Evolutionary conservation across 2,329 filamentous ascomycete species (phyloP).

Genomic region (Mycosphaerelloides madeirae): DNA sequence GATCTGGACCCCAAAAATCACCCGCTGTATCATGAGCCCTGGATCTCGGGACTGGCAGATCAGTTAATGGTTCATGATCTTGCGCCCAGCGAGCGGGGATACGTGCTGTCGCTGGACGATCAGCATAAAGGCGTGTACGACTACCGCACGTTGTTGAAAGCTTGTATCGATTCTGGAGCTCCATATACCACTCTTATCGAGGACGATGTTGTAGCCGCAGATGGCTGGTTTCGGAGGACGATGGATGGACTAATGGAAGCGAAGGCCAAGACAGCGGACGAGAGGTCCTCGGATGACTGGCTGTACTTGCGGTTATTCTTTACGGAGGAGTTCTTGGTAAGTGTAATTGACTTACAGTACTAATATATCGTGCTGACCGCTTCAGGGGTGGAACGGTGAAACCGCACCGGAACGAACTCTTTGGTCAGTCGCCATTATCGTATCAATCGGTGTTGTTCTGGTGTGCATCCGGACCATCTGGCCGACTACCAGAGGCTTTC

Average conservation of each 20-base stretch:
- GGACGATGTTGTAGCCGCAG: constrained; percentile 45
- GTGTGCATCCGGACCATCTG: constrained; percentile 14
- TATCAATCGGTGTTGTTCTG: constrained; percentile 12
- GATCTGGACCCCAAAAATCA: constrained; percentile 41
- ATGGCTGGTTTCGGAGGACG: constrained; percentile 45
- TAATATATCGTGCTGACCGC: no score
- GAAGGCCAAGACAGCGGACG: background rate
- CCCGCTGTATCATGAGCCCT: constrained; percentile 39
- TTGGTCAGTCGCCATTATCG: constrained; percentile 28
- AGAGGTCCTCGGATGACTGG: constrained; percentile 18
- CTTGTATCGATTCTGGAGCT: constrained; percentile 36
- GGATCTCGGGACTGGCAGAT: constrained; percentile 39
- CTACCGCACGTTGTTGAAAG: constrained; percentile 40
- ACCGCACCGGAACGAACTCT: constrained; percentile 37
- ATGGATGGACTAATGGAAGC: constrained; percentile 32
- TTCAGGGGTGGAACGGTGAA: constrained; percentile 43
- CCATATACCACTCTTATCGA: constrained; percentile 44
- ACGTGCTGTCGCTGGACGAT: constrained; percentile 35
- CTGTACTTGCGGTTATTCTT: constrained; percentile 47
- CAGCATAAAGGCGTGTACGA: constrained; percentile 42
- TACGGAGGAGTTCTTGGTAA: constrained; percentile 36
- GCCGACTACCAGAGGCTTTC: background rate
- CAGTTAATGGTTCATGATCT: constrained; percentile 40
- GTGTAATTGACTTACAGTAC: no score
- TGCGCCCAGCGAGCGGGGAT: constrained; percentile 30